These are phyloP conservation scores for Sporothrix pallida DNA, from an alignment of 2,329 filamentous ascomycete genomes.

Conservation along the genomic window DNA sequence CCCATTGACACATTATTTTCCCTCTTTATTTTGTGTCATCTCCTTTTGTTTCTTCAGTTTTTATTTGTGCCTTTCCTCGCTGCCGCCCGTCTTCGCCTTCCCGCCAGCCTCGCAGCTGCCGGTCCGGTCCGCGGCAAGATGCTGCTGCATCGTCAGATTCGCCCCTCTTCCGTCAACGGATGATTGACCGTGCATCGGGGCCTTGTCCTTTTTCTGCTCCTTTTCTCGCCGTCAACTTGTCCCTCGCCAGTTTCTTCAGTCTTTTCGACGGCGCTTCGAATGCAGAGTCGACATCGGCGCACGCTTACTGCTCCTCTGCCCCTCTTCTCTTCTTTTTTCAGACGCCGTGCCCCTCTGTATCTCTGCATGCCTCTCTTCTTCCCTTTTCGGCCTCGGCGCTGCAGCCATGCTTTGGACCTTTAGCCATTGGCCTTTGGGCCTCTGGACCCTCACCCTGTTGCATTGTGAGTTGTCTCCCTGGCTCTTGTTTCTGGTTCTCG, in stretches of 20 bases:
- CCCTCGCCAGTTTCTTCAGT: not conserved
- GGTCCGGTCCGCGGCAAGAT: constrained; percentile 21
- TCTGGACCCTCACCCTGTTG: not conserved
- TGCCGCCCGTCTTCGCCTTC: not conserved
- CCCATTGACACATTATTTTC: not conserved
- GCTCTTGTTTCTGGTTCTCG: not conserved
- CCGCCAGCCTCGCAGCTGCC: constrained; percentile 20
- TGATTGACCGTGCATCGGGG: constrained; percentile 15
- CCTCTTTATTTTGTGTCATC: not conserved
- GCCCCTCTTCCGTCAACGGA: constrained; percentile 3
- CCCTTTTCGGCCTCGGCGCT: constrained; percentile 25
- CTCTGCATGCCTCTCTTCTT: not conserved
- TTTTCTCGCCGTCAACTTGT: not conserved
- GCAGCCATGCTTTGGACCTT: not conserved
- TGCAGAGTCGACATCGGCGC: constrained; percentile 1
- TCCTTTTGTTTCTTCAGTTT: not conserved
- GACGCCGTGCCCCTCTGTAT: not conserved
- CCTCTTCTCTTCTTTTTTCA: not conserved
- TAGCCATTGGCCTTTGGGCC: not conserved
- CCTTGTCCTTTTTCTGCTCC: constrained; percentile 2
- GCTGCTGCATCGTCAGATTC: constrained; percentile 9
- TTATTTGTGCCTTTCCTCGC: not conserved
- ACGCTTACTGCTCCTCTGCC: constrained; percentile 16
- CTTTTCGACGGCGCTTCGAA: constrained; percentile 20
- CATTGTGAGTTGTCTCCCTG: not conserved